These are phyloP conservation scores for Pleurotus djamor DNA, from an alignment of 768 basidiomycete genomes.

Conservation along the genomic window DNA sequence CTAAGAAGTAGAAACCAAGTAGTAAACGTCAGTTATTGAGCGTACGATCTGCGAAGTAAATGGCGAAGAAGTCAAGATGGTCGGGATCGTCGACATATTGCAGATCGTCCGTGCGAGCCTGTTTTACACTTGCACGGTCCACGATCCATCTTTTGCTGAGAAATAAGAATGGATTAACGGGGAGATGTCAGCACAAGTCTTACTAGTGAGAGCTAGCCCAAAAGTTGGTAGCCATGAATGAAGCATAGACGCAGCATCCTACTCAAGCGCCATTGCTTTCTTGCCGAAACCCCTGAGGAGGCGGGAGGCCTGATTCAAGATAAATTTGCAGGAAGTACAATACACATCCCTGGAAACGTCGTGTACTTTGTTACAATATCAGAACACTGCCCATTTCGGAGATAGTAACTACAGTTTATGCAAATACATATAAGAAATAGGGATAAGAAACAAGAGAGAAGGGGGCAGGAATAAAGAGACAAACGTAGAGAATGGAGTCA, in stretches of 20 bases:
- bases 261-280: neutral
- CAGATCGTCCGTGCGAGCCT: constrained; percentile 76
- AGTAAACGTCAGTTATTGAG: neutral
- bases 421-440: constrained; percentile 32
- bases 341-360: too few species aligned
- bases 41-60: constrained; percentile 87
- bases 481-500: neutral
- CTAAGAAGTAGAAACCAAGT: neutral
- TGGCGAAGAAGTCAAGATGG: constrained; percentile 73
- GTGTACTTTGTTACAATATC: neutral
- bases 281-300: neutral
- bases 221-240: constrained; percentile 81
- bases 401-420: constrained; percentile 17
- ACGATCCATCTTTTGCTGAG: constrained; percentile 90
- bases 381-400: neutral
- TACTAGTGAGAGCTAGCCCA: constrained; percentile 92
- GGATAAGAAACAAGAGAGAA: constrained; percentile 15
- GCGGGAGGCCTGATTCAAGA: too few species aligned
- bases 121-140: constrained; percentile 70
- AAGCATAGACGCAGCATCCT: neutral
- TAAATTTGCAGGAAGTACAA: too few species aligned
- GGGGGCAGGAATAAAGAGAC: constrained; percentile 12
- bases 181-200: constrained; percentile 13
- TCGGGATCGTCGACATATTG: constrained; percentile 79
- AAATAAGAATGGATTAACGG: neutral